These are phyloP conservation scores for Candida yuanshanica DNA, from an alignment of 805 yeast species.

Conservation along the genomic window DNA sequence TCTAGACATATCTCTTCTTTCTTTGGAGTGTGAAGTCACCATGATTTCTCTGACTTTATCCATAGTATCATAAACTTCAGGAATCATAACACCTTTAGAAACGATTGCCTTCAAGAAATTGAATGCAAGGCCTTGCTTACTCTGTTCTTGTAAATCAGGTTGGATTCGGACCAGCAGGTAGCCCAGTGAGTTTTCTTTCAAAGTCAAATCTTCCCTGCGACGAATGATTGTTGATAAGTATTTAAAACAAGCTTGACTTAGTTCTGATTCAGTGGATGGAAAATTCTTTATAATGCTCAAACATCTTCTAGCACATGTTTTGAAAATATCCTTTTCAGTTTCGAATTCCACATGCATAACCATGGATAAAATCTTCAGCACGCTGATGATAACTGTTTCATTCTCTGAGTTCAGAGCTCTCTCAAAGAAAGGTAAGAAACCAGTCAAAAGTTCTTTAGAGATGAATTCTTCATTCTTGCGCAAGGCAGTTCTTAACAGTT, in stretches of 20 bases:
- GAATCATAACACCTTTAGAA: conserved; percentile 63
- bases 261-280: conserved; percentile 70
- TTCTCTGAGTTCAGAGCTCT: conserved; percentile 55
- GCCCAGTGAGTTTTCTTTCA: conserved; percentile 68
- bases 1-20: conserved; percentile 80
- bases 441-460: conserved; percentile 54
- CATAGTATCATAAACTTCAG: conserved; percentile 88
- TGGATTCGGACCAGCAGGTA: conserved; percentile 65
- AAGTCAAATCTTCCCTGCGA: conserved; percentile 55
- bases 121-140: conserved; percentile 82
- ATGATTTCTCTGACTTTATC: conserved; percentile 74
- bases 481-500: conserved; percentile 66
- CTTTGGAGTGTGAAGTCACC: conserved; percentile 83
- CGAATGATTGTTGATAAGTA: conserved; percentile 69
- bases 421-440: conserved; percentile 71
- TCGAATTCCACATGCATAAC: conserved; percentile 59
- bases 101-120: conserved; percentile 77
- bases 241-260: conserved; percentile 75
- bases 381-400: conserved; percentile 70
- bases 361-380: conserved; percentile 57
- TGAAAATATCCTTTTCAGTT: conserved; percentile 43
- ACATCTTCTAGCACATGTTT: conserved; percentile 53
- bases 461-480: conserved; percentile 55
- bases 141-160: conserved; percentile 89
- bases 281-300: conserved; percentile 64